These are phyloP conservation scores for Claviceps sp. DNA, from an alignment of 2,329 filamentous ascomycete genomes.

Conservation along the genomic window DNA sequence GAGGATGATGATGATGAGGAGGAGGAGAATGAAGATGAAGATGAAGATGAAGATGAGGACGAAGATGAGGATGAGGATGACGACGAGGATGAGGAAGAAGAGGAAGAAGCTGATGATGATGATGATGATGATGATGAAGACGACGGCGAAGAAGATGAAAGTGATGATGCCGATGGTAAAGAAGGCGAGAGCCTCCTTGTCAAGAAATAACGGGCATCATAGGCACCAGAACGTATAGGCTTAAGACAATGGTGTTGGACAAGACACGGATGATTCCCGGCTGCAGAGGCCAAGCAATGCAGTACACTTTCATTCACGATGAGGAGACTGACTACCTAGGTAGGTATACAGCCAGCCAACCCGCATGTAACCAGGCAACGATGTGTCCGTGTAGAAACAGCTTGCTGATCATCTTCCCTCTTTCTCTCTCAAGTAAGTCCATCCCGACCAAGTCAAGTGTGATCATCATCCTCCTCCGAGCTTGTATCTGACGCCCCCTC, in stretches of 20 bases:
- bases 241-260: not conserved
- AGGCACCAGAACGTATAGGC: no score
- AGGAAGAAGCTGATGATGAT: conserved; percentile 28
- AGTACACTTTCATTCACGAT: no score
- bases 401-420: no score
- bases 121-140: conserved; percentile 15
- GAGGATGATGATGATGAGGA: conserved; percentile 32
- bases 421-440: no score
- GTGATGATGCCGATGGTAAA: conserved; percentile 32
- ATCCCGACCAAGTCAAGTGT: no score
- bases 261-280: not conserved
- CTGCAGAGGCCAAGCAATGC: no score
- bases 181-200: conserved; percentile 32
- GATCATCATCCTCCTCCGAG: no score
- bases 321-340: no score
- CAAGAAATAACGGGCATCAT: conserved; percentile 12
- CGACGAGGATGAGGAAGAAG: conserved; percentile 20
- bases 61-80: conserved; percentile 30
- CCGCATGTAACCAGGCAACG: no score
- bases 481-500: conserved; percentile 27
- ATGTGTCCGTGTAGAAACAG: no score
- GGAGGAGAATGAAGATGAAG: conserved; percentile 36
- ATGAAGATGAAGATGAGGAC: conserved; percentile 36
- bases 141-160: conserved; percentile 19
- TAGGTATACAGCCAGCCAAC: no score